A percentile compares a stretch with the other conserved stretches of the same genome.
Evolutionary conservation across 306 rosid genomes (phyloP).

Genomic region (Rosa persica): DNA sequence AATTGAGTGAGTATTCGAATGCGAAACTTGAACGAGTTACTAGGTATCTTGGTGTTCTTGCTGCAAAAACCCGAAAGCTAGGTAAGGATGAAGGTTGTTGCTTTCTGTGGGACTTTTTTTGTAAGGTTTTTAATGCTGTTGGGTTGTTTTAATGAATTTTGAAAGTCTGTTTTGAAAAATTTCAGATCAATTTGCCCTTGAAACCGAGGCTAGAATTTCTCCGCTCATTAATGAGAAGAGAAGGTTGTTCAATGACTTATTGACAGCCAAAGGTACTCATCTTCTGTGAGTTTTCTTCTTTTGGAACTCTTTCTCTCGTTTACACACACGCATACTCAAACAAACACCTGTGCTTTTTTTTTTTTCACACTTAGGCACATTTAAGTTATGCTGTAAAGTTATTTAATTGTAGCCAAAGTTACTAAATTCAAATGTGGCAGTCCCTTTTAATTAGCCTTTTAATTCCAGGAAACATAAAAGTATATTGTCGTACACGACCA

Average conservation of each 20-base stretch:
- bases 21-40: slow-evolving; percentile 94
- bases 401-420: background rate
- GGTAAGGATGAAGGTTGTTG: slow-evolving; percentile 38
- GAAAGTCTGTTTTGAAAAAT: slow-evolving; percentile 28
- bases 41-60: slow-evolving; percentile 93
- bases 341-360: no score
- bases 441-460: slow-evolving; percentile 18
- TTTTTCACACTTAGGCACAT: background rate
- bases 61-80: slow-evolving; percentile 72
- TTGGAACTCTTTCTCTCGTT: slow-evolving; percentile 20
- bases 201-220: slow-evolving; percentile 84
- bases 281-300: slow-evolving; percentile 25
- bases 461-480: slow-evolving; percentile 76
- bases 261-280: slow-evolving; percentile 89
- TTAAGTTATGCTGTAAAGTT: background rate
- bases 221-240: slow-evolving; percentile 83
- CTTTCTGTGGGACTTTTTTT: background rate
- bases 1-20: slow-evolving; percentile 87
- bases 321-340: no score
- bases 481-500: slow-evolving; percentile 83
- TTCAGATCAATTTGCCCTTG: slow-evolving; percentile 78
- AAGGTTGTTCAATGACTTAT: slow-evolving; percentile 90
- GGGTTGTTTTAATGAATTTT: slow-evolving; percentile 26
- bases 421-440: background rate
- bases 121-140: slow-evolving; percentile 8